Evolutionary conservation across 2,329 filamentous ascomycete genomes (phyloP).

Genomic region (Pseudohalonectria lignicola): DNA sequence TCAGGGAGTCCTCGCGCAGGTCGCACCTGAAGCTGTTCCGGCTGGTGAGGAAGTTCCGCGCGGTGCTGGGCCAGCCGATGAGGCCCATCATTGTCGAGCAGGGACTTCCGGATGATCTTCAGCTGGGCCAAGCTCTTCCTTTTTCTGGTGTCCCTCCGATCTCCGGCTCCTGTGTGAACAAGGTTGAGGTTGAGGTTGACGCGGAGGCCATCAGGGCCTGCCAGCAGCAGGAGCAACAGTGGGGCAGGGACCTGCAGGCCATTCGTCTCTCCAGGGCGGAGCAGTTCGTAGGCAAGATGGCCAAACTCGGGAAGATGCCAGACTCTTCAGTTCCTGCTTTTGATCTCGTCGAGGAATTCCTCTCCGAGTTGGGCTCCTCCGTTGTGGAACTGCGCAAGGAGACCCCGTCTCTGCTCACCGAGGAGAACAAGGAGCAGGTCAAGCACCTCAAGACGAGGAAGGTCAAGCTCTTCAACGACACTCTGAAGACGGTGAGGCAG

Average conservation of each 20-base stretch:
- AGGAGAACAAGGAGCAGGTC: slow-evolving; percentile 74
- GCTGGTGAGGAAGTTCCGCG: slow-evolving; percentile 80
- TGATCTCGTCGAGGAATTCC: slow-evolving; percentile 53
- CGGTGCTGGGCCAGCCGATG: slow-evolving; percentile 66
- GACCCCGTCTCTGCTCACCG: slow-evolving; percentile 69
- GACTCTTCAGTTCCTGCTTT: slow-evolving; percentile 43
- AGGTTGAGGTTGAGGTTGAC: slow-evolving; percentile 17
- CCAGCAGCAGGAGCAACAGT: slow-evolving; percentile 21
- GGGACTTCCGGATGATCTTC: slow-evolving; percentile 43
- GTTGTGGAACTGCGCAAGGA: slow-evolving; percentile 70
- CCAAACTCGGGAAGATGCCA: slow-evolving; percentile 43
- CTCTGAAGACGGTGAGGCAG: slow-evolving; percentile 65
- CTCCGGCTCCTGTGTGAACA: not conserved
- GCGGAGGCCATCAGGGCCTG: slow-evolving; percentile 20
- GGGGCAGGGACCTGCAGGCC: slow-evolving; percentile 27
- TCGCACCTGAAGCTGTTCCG: slow-evolving; percentile 91
- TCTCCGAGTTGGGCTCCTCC: slow-evolving; percentile 54
- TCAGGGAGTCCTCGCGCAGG: slow-evolving; percentile 78
- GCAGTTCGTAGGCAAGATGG: slow-evolving; percentile 48
- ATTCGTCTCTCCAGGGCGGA: slow-evolving; percentile 60
- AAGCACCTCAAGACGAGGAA: slow-evolving; percentile 89
- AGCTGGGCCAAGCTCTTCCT: slow-evolving; percentile 2
- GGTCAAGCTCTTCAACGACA: slow-evolving; percentile 81
- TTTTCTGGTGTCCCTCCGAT: not conserved
- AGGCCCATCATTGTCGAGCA: slow-evolving; percentile 45